Evolutionary conservation across 176 grass and related monocot species (phyloP).

Genomic region (Lolium multiflorum): DNA sequence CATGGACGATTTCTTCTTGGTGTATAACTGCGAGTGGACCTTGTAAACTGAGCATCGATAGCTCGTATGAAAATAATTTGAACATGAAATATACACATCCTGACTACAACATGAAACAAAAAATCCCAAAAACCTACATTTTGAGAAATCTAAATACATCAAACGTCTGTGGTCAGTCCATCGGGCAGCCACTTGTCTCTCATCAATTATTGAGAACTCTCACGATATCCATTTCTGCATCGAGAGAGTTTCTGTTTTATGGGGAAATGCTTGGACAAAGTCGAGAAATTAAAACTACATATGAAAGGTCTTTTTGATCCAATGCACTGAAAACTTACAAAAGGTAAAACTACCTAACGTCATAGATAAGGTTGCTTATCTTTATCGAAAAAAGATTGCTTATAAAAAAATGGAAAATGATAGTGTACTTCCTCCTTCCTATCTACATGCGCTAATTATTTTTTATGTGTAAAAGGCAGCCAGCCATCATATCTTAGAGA

Average conservation of each 20-base stretch:
- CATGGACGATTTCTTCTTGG: not conserved
- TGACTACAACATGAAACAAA: not conserved
- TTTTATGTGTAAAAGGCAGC: not conserved
- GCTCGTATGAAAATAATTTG: not conserved
- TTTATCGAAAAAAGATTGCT: conserved; percentile 22
- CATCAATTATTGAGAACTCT: conserved; percentile 44
- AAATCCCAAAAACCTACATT: not conserved
- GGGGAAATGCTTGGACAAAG: conserved; percentile 16
- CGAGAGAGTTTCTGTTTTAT: conserved; percentile 16
- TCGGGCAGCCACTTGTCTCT: not conserved
- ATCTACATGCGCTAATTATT: not conserved
- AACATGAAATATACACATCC: not conserved
- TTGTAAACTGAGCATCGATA: not conserved
- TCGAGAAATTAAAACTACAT: conserved; percentile 34
- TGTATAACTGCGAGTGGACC: not conserved
- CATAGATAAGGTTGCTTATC: too few relatives aligned
- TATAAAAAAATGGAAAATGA: not conserved
- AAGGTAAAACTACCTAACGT: not conserved
- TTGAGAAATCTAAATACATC: not conserved
- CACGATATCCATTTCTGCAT: not conserved
- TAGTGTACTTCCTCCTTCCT: not conserved
- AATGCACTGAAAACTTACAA: not conserved
- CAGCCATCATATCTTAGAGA: conserved; percentile 26
- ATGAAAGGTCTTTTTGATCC: not conserved
- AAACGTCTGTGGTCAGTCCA: not conserved